Evolutionary conservation across 768 basidiomycete genomes (phyloP).

Genomic region (Coprinopsis cinerea): DNA sequence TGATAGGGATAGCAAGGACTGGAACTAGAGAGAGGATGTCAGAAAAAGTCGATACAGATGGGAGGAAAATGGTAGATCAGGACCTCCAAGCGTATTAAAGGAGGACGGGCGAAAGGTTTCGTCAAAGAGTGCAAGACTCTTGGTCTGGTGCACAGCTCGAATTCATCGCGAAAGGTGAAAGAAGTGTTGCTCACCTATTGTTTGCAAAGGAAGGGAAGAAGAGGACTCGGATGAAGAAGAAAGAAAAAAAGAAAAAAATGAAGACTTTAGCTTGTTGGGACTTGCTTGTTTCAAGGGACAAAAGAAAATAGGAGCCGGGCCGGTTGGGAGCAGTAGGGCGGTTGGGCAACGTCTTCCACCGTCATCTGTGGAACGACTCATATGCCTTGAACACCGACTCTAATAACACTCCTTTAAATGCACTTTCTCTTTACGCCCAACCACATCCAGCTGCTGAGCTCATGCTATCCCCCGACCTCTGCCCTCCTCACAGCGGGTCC

Average conservation of each 20-base stretch:
- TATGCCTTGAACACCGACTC: conserved; percentile 3
- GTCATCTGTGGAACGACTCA: too few species aligned
- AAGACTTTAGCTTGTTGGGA: too few species aligned
- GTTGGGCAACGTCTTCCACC: neutral
- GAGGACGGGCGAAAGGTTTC: conserved; percentile 40
- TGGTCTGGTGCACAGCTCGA: conserved; percentile 58
- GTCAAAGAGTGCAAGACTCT: conserved; percentile 37
- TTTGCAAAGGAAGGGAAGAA: neutral
- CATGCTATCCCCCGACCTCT: conserved; percentile 82
- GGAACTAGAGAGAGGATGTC: neutral
- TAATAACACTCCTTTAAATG: conserved; percentile 35
- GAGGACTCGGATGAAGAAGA: too few species aligned
- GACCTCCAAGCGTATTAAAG: conserved; percentile 47
- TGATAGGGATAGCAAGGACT: too few species aligned
- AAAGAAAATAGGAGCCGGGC: too few species aligned
- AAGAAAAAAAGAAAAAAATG: too few species aligned
- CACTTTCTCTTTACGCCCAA: conserved; percentile 73
- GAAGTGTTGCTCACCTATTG: conserved; percentile 19
- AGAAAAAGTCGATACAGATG: conserved; percentile 1
- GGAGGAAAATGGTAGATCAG: conserved; percentile 34
- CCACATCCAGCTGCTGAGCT: conserved; percentile 77
- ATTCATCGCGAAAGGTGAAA: conserved; percentile 33
- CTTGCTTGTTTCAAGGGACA: too few species aligned
- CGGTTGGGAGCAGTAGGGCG: too few species aligned
- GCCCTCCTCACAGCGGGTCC: conserved; percentile 69